phyloP scores from a whole-genome alignment of 495 filamentous ascomycete genomes.

The Hypoxylon fuscum region DNA sequence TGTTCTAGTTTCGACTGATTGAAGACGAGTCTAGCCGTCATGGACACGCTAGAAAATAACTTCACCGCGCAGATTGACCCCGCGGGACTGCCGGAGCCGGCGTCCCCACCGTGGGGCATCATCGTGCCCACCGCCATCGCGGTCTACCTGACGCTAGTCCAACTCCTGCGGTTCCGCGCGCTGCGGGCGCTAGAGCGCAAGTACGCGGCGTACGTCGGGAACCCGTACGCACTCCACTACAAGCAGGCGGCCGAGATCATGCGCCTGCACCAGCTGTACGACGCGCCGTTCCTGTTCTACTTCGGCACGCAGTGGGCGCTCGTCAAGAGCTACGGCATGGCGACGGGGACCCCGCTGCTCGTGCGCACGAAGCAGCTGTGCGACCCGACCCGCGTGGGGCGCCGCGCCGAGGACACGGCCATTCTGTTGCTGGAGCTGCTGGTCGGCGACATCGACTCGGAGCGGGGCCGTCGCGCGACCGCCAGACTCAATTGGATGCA shows the following conservation, averaged over 20 bases:
- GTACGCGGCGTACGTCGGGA: conserved; percentile 27
- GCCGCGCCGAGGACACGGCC: conserved; percentile 70
- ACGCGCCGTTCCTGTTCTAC: conserved; percentile 37
- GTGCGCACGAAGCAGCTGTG: conserved; percentile 66
- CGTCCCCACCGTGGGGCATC: conserved; percentile 20
- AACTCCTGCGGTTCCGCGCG: conserved; percentile 36
- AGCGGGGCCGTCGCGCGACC: conserved; percentile 60
- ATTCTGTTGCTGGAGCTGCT: conserved; percentile 66
- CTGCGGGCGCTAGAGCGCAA: conserved; percentile 31
- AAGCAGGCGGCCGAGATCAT: conserved; percentile 38
- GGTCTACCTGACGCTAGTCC: conserved; percentile 30
- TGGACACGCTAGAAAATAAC: not conserved
- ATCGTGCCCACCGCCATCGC: conserved; percentile 19
- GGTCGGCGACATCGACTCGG: conserved; percentile 50
- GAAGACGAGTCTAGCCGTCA: not conserved
- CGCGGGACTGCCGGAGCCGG: not conserved
- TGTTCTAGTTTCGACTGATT: not conserved
- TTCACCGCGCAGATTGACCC: not conserved
- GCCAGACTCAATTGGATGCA: conserved; percentile 71
- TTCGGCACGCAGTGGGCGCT: conserved; percentile 46
- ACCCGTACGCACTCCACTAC: conserved; percentile 39
- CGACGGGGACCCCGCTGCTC: conserved; percentile 64
- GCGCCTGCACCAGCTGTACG: conserved; percentile 35
- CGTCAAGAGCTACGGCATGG: conserved; percentile 70
- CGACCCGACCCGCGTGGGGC: conserved; percentile 55